These are phyloP conservation scores for Chaetomium cochliodes DNA, from an alignment of 495 filamentous ascomycete species.

Conservation along the genomic window DNA sequence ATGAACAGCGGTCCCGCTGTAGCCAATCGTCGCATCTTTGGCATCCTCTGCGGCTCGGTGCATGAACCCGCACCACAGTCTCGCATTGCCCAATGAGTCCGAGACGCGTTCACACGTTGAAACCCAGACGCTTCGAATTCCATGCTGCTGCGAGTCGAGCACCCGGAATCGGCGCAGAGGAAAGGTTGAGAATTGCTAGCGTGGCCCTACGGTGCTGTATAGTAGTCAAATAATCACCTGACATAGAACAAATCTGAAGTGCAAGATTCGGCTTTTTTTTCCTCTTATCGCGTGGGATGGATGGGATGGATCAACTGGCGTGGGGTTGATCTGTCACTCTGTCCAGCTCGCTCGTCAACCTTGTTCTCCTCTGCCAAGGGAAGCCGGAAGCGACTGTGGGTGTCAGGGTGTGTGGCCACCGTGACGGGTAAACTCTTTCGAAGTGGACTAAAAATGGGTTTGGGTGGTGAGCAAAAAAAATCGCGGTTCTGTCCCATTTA, in stretches of 20 bases:
- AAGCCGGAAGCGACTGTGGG: background rate
- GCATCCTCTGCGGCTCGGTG: background rate
- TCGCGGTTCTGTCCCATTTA: background rate
- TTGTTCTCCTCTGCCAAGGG: background rate
- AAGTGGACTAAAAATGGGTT: slow-evolving; percentile 4
- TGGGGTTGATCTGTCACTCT: background rate
- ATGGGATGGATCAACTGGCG: background rate
- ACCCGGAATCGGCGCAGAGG: too few relatives aligned
- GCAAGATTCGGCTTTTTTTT: too few relatives aligned
- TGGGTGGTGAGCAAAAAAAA: background rate
- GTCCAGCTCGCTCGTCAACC: too few relatives aligned
- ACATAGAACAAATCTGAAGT: too few relatives aligned
- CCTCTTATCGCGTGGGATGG: too few relatives aligned
- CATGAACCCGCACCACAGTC: slow-evolving; percentile 14
- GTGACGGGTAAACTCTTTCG: background rate
- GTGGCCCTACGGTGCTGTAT: too few relatives aligned
- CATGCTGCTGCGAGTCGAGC: background rate
- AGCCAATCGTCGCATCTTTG: slow-evolving; percentile 11
- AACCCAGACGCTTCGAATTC: background rate
- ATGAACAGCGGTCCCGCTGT: slow-evolving; percentile 5
- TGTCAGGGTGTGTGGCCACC: background rate
- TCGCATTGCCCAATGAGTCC: slow-evolving; percentile 16
- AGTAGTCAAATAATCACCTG: too few relatives aligned
- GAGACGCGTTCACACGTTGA: slow-evolving; percentile 7
- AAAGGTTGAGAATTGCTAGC: too few relatives aligned